A percentile compares a stretch with the other conserved stretches of the same genome.
Evolutionary conservation across 805 yeast genomes (phyloP).

Genomic region (Kregervanrija pseudodelftensis): DNA sequence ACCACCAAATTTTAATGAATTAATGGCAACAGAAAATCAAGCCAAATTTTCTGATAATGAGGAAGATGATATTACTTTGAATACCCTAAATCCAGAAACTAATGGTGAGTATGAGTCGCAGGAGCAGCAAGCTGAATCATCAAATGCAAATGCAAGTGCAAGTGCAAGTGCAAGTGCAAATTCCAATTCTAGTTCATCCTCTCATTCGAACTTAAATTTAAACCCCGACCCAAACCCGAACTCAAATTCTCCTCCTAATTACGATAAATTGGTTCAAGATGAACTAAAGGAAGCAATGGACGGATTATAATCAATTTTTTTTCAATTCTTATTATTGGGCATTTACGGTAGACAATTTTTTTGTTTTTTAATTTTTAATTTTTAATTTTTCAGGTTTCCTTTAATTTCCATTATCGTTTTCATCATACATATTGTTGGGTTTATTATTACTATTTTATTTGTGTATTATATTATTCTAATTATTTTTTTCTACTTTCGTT

Average conservation of each 20-base stretch:
- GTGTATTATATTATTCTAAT: background rate
- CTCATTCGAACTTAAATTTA: too few relatives aligned
- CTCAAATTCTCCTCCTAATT: conserved; percentile 11
- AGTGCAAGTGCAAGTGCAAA: too few relatives aligned
- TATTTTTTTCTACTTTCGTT: too few relatives aligned
- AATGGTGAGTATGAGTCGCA: background rate
- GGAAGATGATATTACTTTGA: conserved; percentile 9
- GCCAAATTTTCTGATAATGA: conserved; percentile 29
- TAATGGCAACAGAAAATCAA: conserved; percentile 14
- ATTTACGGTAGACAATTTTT: too few relatives aligned
- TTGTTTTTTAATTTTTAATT: background rate
- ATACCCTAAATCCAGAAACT: conserved; percentile 15
- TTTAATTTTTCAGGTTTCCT: background rate
- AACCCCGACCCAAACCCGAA: too few relatives aligned
- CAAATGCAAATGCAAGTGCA: too few relatives aligned
- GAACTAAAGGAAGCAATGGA: conserved; percentile 14
- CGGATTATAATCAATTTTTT: conserved; percentile 2
- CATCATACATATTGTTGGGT: too few relatives aligned
- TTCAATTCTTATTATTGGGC: background rate
- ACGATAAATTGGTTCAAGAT: conserved; percentile 11
- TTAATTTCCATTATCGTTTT: background rate
- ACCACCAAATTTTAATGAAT: conserved; percentile 52
- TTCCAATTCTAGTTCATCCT: too few relatives aligned
- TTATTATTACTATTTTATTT: background rate
- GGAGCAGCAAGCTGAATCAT: background rate